Evolutionary conservation across 2,329 filamentous ascomycete genomes (phyloP), one percentile per base, ranked within the genome.

Genomic region (Aspergillus awamori): DNA sequence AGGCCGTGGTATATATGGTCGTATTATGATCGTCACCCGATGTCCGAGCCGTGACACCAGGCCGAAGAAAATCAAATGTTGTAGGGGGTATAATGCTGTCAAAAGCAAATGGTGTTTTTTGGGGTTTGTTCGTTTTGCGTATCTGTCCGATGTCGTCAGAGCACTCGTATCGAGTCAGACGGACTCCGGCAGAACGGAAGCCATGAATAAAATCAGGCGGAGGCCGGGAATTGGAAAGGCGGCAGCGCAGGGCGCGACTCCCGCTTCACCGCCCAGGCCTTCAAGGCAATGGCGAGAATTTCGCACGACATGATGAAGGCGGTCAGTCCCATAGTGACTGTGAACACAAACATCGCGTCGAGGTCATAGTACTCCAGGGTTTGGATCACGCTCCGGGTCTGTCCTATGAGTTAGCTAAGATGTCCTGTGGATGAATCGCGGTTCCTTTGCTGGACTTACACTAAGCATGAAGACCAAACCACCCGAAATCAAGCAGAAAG

Each of bases 271-370:
- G 92, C 92, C 92, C 92, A 96, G 26, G 93, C 93, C 78, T 97
- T 97, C 73, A 97, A 79, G 26, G 92, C 89, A 62, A 97, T 86
- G 10, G 90, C 80, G 28, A 93, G 71, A 20, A 96, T 84, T 57
- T 90, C 85, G 88, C 91, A 97, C 0, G 93, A 88, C 90, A 97
- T 94, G 55, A 96, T 77, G 54, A 97, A 82, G 2, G 89, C 89
- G 1, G 92, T 91, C 6, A 96, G 74, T 2, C 93, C 94, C 86
- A 96, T 90, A 8, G 88, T 90, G 36, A 97, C 85, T 0, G 92
- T 97, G 77, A 97, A 96, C 63, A 92, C 86, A 76, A 97, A 95
- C 93, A 97, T 97, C 65, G 91, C 91, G 71, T 97, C 91, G 15
- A 97, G 80, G 4, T 88, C 78, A 72, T 93, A 89, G 59, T 85